A percentile compares a stretch with the other conserved stretches of the same genome.
These are phyloP conservation scores for Craterostigma plantagineum DNA, from an alignment of 257 asterid genomes.

Conservation along the genomic window DNA sequence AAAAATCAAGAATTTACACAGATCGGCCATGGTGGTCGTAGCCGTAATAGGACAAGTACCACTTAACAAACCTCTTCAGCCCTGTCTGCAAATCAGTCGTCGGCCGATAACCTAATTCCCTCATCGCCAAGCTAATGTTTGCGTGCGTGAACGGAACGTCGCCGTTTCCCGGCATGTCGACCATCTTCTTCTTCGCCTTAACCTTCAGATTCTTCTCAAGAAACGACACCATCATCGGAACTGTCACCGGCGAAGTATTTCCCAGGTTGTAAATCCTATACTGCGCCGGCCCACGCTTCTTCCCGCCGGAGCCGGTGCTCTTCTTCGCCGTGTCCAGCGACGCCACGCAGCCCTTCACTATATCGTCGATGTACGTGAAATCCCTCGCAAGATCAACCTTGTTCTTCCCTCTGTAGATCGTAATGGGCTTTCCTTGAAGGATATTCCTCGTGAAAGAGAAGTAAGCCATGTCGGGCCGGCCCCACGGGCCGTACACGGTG, in stretches of 20 bases:
- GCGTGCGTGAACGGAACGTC: constrained; percentile 52
- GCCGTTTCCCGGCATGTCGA: constrained; percentile 46
- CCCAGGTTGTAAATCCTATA: constrained; percentile 35
- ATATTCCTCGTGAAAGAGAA: constrained; percentile 29
- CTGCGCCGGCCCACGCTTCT: constrained; percentile 30
- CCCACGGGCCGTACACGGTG: constrained; percentile 46
- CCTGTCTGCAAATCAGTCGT: constrained; percentile 39
- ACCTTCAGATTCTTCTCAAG: constrained; percentile 26
- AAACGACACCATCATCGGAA: constrained; percentile 35
- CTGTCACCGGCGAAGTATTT: constrained; percentile 39
- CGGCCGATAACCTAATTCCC: constrained; percentile 29
- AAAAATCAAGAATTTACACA: constrained; percentile 1
- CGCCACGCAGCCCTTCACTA: constrained; percentile 31
- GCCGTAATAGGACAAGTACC: constrained; percentile 35
- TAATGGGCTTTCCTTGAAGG: constrained; percentile 23
- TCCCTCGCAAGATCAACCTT: constrained; percentile 30
- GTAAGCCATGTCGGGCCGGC: constrained; percentile 39
- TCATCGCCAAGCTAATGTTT: constrained; percentile 23
- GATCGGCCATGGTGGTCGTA: constrained; percentile 20
- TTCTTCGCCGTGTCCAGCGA: constrained; percentile 31
- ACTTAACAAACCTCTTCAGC: constrained; percentile 32
- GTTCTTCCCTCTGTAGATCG: constrained; percentile 26
- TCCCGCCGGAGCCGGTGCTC: constrained; percentile 43
- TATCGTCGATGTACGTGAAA: constrained; percentile 31
- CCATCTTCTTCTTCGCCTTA: constrained; percentile 26